phyloP scores from a whole-genome alignment of 2,329 filamentous ascomycete species.

The Fusarium zealandicum region DNA sequence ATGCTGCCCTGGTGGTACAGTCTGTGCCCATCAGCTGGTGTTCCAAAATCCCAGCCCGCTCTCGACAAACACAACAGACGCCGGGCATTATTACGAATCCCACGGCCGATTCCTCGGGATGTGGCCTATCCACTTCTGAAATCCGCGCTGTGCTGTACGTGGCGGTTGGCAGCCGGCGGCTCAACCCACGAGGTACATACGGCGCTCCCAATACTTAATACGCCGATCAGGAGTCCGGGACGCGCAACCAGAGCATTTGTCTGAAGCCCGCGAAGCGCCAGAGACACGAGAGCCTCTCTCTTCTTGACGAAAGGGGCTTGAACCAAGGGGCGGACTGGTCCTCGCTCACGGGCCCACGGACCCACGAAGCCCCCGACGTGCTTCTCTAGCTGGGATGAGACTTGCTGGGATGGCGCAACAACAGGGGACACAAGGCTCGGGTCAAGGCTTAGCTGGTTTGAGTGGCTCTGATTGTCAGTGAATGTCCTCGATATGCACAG shows the following conservation, averaged over 20 bases:
- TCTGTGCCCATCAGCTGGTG: neutral
- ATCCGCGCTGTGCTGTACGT: slow-evolving; percentile 13
- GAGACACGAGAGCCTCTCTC: slow-evolving; percentile 30
- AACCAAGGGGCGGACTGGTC: slow-evolving; percentile 25
- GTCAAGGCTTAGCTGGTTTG: slow-evolving; percentile 25
- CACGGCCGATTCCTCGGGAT: slow-evolving; percentile 9
- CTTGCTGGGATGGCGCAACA: slow-evolving; percentile 39
- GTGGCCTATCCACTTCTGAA: slow-evolving; percentile 4
- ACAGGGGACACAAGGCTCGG: slow-evolving; percentile 36
- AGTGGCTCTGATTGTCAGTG: slow-evolving; percentile 23
- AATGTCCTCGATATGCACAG: slow-evolving; percentile 19
- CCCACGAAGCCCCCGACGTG: slow-evolving; percentile 20
- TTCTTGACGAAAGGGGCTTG: slow-evolving; percentile 32
- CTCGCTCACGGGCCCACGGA: slow-evolving; percentile 32
- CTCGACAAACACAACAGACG: slow-evolving; percentile 3
- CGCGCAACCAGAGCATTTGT: slow-evolving; percentile 35
- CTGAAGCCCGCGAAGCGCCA: slow-evolving; percentile 11
- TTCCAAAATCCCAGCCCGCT: neutral
- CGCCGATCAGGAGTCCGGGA: slow-evolving; percentile 38
- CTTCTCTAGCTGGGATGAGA: slow-evolving; percentile 29
- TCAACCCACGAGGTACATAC: slow-evolving; percentile 12
- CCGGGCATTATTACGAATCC: slow-evolving; percentile 22
- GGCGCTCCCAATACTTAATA: slow-evolving; percentile 10
- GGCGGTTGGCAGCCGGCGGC: slow-evolving; percentile 19
- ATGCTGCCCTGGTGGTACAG: slow-evolving; percentile 1